Percentiles rank a stretch among this genome's conserved stretches.
phyloP scores from a whole-genome alignment of 305 asterid species.

The Stenogyne calaminthoides region DNA sequence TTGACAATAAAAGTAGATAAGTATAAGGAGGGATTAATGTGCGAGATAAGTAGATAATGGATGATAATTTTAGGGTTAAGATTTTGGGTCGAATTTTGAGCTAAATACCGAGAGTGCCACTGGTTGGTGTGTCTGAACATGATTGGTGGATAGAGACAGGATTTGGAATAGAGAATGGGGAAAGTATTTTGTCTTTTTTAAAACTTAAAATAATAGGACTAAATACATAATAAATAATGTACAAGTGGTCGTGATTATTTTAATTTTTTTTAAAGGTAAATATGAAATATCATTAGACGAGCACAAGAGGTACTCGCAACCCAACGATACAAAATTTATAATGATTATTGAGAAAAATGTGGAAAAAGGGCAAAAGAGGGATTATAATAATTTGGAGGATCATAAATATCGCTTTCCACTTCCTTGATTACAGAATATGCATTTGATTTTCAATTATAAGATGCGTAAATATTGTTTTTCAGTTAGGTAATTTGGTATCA shows the following conservation, averaged over 20 bases:
- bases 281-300: too few relatives aligned
- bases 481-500: not conserved
- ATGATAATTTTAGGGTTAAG: not conserved
- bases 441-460: not conserved
- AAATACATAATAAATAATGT: not conserved
- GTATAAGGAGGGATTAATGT: too few relatives aligned
- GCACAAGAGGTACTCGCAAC: too few relatives aligned
- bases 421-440: not conserved
- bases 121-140: slow-evolving; percentile 32
- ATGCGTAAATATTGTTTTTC: not conserved
- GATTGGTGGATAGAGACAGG: slow-evolving; percentile 31
- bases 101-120: slow-evolving; percentile 30
- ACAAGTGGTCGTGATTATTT: not conserved
- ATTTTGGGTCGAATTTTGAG: slow-evolving; percentile 11
- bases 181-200: not conserved
- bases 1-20: too few relatives aligned
- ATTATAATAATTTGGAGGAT: slow-evolving; percentile 4
- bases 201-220: slow-evolving; percentile 8
- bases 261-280: too few relatives aligned
- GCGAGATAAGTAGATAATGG: too few relatives aligned
- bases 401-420: slow-evolving; percentile 6
- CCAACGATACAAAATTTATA: too few relatives aligned
- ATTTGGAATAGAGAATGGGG: not conserved
- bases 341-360: not conserved
- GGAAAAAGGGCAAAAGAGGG: slow-evolving; percentile 19